Evolutionary conservation across 2,329 filamentous ascomycete genomes (phyloP), one percentile per base, ranked within the genome.

Genomic region (Trichoderma sp.): DNA sequence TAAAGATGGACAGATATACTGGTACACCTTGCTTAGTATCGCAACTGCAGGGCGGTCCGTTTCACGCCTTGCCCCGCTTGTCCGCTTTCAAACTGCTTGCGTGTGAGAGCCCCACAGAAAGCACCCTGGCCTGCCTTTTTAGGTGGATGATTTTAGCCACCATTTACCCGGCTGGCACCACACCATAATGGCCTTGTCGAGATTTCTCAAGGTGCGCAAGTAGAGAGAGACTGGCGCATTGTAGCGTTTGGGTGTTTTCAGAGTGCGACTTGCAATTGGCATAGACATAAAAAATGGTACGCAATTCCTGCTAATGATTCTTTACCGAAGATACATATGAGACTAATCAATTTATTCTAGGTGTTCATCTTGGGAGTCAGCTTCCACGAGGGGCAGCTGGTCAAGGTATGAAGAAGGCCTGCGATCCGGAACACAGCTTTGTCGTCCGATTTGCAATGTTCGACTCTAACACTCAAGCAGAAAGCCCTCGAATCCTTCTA

Each of bases 301-400:
- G 3, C 11, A 9, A 18, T 28, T 30, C 4, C 11, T 6, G 15
- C 1, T 3, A 28, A 28, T 7, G 8, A 26, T 4, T 26, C 7
- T 34, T 1, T 9, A 21, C 0, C 0, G 1, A n/a, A 28, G 24
- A 9, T 21, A 6, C 6, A 24, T 3, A 9, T 18, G 6, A 6
- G 4, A 24, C 67, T 62, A 28, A 70, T 9, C 8, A 6, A 28
- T n/a, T 28, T 11, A 5, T n/a, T 36, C 3, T 56, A 94, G 93
- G 92, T 95, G 79, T 93, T 96, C 85, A 91, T 98, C 78, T 87
- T 95, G 79, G 93, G 93, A 78, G 86, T 93, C 85, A 95, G 92
- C 85, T 98, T 98, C 85, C 85, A 89, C 77, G 95, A 97, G 84
- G 84, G 86, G 78, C 91, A 91, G 82, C 89, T 98, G 79, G 91